phyloP scores from a whole-genome alignment of 176 grass and related monocot genomes.

The Carex myosuroides region DNA sequence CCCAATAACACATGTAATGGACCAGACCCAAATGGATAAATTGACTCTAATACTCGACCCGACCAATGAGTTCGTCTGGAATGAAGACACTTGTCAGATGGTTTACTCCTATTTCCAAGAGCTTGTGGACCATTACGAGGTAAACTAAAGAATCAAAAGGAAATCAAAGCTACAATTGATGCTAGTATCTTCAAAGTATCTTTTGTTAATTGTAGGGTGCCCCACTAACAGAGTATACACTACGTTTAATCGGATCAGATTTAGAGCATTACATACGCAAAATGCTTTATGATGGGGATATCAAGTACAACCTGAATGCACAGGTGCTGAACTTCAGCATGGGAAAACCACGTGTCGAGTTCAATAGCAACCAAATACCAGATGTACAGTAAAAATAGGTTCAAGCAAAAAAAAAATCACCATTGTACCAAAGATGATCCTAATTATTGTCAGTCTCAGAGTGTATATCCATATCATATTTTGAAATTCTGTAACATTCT shows the following conservation, averaged over 20 bases:
- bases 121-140: constrained; percentile 87
- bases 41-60: constrained; percentile 88
- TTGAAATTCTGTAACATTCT: not conserved
- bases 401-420: constrained; percentile 9
- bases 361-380: constrained; percentile 70
- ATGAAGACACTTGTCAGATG: constrained; percentile 60
- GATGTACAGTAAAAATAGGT: constrained; percentile 33
- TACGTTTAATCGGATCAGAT: constrained; percentile 75
- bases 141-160: constrained; percentile 17
- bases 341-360: constrained; percentile 84
- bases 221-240: constrained; percentile 75
- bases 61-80: constrained; percentile 81
- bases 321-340: constrained; percentile 91
- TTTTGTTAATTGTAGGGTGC: constrained; percentile 45
- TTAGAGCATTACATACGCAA: constrained; percentile 92
- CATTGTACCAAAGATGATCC: constrained; percentile 5
- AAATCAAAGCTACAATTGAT: not conserved
- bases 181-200: not conserved
- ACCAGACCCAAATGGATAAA: constrained; percentile 98
- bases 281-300: constrained; percentile 66
- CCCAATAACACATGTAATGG: constrained; percentile 77
- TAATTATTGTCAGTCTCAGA: constrained; percentile 11
- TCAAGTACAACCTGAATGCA: constrained; percentile 97
- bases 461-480: not conserved
- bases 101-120: constrained; percentile 88